phyloP scores from a whole-genome alignment of 495 filamentous ascomycete genomes.

The Schizothecium vesticola region DNA sequence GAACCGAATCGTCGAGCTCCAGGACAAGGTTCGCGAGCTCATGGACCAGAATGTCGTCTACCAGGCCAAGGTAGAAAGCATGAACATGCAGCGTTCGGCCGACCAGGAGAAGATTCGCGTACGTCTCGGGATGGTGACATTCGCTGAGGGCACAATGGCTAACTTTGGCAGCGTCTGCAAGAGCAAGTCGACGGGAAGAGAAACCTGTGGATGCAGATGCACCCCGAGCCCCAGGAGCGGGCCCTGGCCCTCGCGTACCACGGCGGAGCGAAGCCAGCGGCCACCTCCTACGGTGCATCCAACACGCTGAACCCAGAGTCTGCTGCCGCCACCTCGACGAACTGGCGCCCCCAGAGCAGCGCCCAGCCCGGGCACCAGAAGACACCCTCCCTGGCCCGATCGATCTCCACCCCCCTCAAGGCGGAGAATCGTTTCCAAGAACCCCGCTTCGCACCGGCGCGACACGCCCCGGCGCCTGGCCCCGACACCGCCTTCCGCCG shows the following conservation, averaged over 20 bases:
- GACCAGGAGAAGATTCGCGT: neutral
- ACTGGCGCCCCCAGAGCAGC: neutral
- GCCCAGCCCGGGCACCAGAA: neutral
- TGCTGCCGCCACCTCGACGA: neutral
- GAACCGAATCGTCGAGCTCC: neutral
- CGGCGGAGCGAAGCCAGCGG: neutral
- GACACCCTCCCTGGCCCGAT: neutral
- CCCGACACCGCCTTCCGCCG: neutral
- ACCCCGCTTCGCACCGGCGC: neutral
- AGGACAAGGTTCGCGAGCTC: neutral
- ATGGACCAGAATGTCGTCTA: neutral
- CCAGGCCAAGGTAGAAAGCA: neutral
- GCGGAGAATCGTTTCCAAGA: neutral
- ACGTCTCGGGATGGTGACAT: neutral
- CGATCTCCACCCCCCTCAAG: neutral
- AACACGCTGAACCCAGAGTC: neutral
- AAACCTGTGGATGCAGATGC: conserved; percentile 22
- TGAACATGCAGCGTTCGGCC: neutral
- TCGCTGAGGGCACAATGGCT: neutral
- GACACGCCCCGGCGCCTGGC: no score
- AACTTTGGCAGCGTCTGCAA: conserved; percentile 4
- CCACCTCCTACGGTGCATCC: neutral
- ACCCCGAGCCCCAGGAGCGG: conserved; percentile 14
- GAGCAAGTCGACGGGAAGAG: conserved; percentile 23
- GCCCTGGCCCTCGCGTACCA: conserved; percentile 3